Evolutionary conservation across 2,329 filamentous ascomycete genomes (phyloP).

Genomic region (Hypoxylon sp.): DNA sequence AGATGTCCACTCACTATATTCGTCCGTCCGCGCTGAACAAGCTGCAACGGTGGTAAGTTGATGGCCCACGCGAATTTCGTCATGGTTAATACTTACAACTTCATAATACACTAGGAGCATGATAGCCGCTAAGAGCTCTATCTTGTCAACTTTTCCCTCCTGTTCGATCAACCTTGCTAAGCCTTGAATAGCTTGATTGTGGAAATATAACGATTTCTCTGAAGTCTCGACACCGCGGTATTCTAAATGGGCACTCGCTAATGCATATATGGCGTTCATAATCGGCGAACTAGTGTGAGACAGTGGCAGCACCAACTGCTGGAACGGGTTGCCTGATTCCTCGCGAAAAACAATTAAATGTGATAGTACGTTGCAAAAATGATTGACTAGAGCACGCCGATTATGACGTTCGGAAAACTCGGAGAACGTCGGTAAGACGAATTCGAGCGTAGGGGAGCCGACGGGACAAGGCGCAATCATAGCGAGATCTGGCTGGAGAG

Average conservation of each 20-base stretch:
- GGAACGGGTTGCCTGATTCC: conserved; percentile 74
- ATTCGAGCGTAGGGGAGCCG: conserved; percentile 64
- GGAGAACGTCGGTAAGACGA: conserved; percentile 67
- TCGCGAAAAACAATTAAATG: conserved; percentile 77
- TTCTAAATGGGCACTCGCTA: conserved; percentile 87
- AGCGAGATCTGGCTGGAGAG: conserved; percentile 57
- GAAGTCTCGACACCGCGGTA: conserved; percentile 69
- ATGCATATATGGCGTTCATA: conserved; percentile 86
- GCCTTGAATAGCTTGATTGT: conserved; percentile 72
- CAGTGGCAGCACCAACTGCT: conserved; percentile 73
- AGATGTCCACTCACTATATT: conserved; percentile 74
- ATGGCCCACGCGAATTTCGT: neutral
- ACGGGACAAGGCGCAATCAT: conserved; percentile 60
- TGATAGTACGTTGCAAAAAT: conserved; percentile 75
- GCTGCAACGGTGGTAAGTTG: conserved; percentile 58
- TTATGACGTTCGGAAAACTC: conserved; percentile 71
- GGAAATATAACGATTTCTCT: conserved; percentile 72
- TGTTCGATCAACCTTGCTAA: conserved; percentile 70
- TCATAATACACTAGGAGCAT: conserved; percentile 76
- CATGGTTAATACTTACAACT: conserved; percentile 64
- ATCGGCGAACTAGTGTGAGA: conserved; percentile 71
- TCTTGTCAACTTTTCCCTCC: conserved; percentile 64
- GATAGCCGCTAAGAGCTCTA: conserved; percentile 73
- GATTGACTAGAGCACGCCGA: conserved; percentile 70
- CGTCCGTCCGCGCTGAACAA: conserved; percentile 72